phyloP scores from a whole-genome alignment of 306 rosid species.

The Cucurbita moschata region DNA sequence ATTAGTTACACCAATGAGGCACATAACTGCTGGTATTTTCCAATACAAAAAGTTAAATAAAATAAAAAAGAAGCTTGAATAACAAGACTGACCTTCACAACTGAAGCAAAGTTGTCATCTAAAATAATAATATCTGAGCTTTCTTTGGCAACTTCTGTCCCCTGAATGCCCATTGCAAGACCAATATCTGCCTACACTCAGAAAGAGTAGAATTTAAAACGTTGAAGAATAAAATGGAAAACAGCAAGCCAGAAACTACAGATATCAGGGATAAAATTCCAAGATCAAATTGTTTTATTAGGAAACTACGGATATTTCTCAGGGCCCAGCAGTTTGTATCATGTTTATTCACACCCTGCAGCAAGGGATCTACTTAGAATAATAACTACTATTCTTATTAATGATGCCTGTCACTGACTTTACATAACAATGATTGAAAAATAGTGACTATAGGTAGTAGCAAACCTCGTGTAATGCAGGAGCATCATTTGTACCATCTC shows the following conservation, averaged over 20 bases:
- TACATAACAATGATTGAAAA: neutral
- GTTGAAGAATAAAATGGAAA: neutral
- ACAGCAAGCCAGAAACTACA: neutral
- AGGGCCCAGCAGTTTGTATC: no score
- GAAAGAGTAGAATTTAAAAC: slow-evolving; percentile 2
- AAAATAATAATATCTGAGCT: slow-evolving; percentile 81
- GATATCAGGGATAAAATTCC: neutral
- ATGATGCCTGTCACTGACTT: no score
- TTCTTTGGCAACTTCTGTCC: slow-evolving; percentile 92
- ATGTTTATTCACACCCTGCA: no score
- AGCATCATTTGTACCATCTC: slow-evolving; percentile 94
- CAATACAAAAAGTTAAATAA: neutral
- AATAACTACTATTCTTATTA: no score
- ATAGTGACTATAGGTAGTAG: neutral
- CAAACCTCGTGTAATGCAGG: slow-evolving; percentile 84
- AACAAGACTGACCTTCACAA: slow-evolving; percentile 53
- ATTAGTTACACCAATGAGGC: neutral
- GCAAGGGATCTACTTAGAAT: no score
- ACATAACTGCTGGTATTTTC: neutral
- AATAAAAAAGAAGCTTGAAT: neutral
- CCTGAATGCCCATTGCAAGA: slow-evolving; percentile 84
- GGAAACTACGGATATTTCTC: neutral
- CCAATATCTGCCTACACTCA: slow-evolving; percentile 72
- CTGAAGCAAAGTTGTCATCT: slow-evolving; percentile 83
- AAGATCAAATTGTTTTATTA: neutral